Evolutionary conservation across 2,329 filamentous ascomycete species (phyloP).

Genomic region (Scedosporium dehoogii): DNA sequence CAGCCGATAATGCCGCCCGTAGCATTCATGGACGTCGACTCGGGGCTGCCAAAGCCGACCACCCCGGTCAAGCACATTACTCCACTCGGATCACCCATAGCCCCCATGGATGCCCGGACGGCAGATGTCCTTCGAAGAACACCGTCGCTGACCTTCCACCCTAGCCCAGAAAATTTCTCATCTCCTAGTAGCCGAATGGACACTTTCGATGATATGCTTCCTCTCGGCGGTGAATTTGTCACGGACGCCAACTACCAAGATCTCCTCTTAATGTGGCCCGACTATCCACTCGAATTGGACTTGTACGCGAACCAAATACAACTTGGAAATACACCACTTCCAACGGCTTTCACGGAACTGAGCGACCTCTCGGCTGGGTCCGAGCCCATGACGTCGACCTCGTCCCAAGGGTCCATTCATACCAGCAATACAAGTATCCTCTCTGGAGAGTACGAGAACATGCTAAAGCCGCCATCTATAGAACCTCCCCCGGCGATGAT

Average conservation of each 20-base stretch:
- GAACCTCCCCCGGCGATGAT: conserved; percentile 18
- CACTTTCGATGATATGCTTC: conserved; percentile 32
- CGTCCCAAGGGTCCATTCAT: conserved; percentile 32
- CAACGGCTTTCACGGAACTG: conserved; percentile 27
- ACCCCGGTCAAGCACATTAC: conserved; percentile 16
- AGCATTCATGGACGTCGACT: conserved; percentile 26
- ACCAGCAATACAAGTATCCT: conserved; percentile 38
- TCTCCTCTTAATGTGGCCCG: conserved; percentile 28
- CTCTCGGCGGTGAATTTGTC: conserved; percentile 23
- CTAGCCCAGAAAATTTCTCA: conserved; percentile 23
- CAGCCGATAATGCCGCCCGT: conserved; percentile 7
- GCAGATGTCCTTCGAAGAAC: conserved; percentile 17
- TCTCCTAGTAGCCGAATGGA: conserved; percentile 27
- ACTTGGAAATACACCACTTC: conserved; percentile 22
- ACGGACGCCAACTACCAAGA: conserved; percentile 31
- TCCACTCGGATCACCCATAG: conserved; percentile 16
- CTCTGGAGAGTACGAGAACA: conserved; percentile 23
- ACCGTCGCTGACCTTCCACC: conserved; percentile 22
- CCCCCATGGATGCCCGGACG: conserved; percentile 22
- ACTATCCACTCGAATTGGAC: conserved; percentile 33
- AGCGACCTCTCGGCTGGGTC: conserved; percentile 32
- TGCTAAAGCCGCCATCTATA: conserved; percentile 16
- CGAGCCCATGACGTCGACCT: conserved; percentile 29
- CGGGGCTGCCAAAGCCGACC: conserved; percentile 15
- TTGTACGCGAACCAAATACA: conserved; percentile 25